Evolutionary conservation across 495 filamentous ascomycete species (phyloP).

Genomic region (Penicillium mononematosum): DNA sequence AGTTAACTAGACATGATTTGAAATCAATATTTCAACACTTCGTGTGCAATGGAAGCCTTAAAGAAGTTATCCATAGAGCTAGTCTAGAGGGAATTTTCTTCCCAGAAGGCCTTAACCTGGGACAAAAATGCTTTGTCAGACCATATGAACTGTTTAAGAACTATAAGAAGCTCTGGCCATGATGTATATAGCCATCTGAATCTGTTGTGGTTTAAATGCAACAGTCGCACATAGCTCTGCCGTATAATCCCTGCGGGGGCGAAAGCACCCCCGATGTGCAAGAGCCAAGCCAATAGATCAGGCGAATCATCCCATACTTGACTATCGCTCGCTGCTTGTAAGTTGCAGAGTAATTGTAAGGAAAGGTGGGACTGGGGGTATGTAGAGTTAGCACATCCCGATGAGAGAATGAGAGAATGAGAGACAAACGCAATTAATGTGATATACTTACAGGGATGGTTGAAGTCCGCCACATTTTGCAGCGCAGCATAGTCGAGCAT

Average conservation of each 20-base stretch:
- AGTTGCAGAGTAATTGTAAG: background rate
- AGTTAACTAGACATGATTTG: background rate
- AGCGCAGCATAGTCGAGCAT: background rate
- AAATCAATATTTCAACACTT: background rate
- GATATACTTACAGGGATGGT: background rate
- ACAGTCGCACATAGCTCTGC: background rate
- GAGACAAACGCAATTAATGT: background rate
- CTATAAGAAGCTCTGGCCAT: background rate
- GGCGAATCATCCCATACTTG: background rate
- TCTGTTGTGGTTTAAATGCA: background rate
- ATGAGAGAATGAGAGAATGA: background rate
- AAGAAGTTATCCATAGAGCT: background rate
- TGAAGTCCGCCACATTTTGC: background rate
- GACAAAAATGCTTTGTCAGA: background rate
- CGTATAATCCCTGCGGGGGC: background rate
- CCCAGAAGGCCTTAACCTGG: background rate
- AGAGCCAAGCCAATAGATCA: background rate
- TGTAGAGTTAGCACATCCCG: background rate
- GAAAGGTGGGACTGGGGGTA: background rate
- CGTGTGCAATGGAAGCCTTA: background rate
- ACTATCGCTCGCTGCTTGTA: background rate
- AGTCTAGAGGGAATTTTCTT: background rate
- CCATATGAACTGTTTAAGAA: background rate
- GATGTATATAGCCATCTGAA: background rate
- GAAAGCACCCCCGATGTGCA: background rate